Evolutionary conservation across 2,329 filamentous ascomycete genomes (phyloP).

Genomic region (Akanthomyces lecanii): DNA sequence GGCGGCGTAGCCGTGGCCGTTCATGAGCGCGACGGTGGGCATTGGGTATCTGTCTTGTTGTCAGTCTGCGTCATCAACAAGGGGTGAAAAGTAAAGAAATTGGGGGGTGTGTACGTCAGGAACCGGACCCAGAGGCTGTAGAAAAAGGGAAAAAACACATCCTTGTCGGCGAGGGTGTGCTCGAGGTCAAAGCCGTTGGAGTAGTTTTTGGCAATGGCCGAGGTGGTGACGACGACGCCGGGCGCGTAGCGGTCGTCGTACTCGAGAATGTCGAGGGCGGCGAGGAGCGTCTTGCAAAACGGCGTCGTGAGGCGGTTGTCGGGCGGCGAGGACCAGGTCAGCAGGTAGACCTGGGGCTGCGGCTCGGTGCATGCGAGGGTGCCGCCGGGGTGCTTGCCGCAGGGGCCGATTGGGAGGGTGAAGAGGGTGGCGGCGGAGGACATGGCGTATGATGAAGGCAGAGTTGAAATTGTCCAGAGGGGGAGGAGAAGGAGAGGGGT

Average conservation of each 20-base stretch:
- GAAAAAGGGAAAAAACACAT: constrained; percentile 59
- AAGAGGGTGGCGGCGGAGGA: constrained; percentile 40
- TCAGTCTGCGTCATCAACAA: no score
- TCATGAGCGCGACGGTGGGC: constrained; percentile 75
- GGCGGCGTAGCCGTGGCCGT: constrained; percentile 77
- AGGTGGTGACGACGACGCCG: constrained; percentile 77
- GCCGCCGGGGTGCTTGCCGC: constrained; percentile 47
- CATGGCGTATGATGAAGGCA: background rate
- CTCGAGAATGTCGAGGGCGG: constrained; percentile 72
- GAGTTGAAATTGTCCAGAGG: background rate
- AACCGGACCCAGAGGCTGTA: constrained; percentile 64
- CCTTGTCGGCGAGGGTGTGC: constrained; percentile 52
- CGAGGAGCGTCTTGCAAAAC: constrained; percentile 63
- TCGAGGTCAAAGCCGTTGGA: constrained; percentile 77
- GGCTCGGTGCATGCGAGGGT: constrained; percentile 60
- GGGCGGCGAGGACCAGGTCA: constrained; percentile 65
- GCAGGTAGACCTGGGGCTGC: constrained; percentile 60
- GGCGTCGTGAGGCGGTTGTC: constrained; percentile 72
- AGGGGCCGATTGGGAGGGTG: constrained; percentile 51
- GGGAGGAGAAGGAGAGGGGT: background rate
- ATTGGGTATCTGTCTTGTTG: constrained; percentile 57
- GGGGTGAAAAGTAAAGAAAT: background rate
- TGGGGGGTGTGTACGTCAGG: constrained; percentile 26
- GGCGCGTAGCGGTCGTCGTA: constrained; percentile 53
- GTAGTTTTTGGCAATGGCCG: constrained; percentile 73